Conservation (phyloP, 257 asterid genomes). For the Petunia axillaris region DNA sequence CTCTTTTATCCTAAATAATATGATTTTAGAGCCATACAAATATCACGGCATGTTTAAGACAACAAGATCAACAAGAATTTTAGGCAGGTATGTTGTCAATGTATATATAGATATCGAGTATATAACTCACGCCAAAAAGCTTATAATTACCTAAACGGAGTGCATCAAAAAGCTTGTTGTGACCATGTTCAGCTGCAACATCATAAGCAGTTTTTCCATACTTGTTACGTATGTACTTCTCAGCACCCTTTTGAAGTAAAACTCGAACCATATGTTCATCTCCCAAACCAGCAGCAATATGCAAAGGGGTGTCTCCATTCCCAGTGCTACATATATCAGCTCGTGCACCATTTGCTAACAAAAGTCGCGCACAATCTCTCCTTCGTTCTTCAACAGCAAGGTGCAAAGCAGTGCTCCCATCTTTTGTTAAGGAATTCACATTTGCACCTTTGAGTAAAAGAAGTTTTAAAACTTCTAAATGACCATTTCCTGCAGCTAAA, state of each 20-base stretch:
- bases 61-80: too few species aligned
- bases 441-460: constrained; percentile 65
- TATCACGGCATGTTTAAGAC: too few species aligned
- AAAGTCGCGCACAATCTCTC: constrained; percentile 60
- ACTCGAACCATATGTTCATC: constrained; percentile 71
- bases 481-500: constrained; percentile 62
- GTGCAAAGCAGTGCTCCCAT: constrained; percentile 68
- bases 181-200: constrained; percentile 79
- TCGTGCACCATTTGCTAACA: constrained; percentile 51
- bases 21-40: too few species aligned
- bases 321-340: constrained; percentile 37
- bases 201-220: constrained; percentile 67
- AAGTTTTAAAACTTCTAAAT: constrained; percentile 58
- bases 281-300: constrained; percentile 54
- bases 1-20: too few species aligned
- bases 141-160: constrained; percentile 45
- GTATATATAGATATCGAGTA: too few species aligned
- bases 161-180: constrained; percentile 57
- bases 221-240: constrained; percentile 59
- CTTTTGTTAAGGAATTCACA: constrained; percentile 56
- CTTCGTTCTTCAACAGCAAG: constrained; percentile 68
- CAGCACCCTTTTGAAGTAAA: constrained; percentile 68
- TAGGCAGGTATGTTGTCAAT: too few species aligned
- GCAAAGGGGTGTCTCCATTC: constrained; percentile 71
- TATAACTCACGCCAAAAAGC: too few species aligned